Evolutionary conservation across 2,329 filamentous ascomycete genomes (phyloP).

Genomic region (Aspergillus alliaceus): DNA sequence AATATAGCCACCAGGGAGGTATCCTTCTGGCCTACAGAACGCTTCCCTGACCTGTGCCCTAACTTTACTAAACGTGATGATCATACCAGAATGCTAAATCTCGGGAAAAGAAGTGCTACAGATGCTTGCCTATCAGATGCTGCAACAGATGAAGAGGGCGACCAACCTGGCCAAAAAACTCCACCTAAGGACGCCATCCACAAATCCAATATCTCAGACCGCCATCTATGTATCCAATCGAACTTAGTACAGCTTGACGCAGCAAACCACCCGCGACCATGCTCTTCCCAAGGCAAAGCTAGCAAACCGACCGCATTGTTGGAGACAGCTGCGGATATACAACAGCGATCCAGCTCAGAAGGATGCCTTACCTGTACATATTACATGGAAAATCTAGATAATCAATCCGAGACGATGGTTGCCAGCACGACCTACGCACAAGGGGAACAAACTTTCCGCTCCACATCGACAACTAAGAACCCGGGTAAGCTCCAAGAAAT

Average conservation of each 20-base stretch:
- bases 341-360: background rate
- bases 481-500: background rate
- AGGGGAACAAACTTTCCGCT: background rate
- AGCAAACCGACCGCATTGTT: background rate
- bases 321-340: background rate
- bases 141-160: slow-evolving; percentile 21
- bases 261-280: background rate
- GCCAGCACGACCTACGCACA: background rate
- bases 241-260: background rate
- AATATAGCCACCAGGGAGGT: background rate
- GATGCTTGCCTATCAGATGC: slow-evolving; percentile 30
- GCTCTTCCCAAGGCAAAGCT: background rate
- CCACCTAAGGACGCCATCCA: background rate
- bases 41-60: background rate
- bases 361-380: background rate
- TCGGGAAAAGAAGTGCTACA: slow-evolving; percentile 28
- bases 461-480: background rate
- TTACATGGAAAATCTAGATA: background rate
- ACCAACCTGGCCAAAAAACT: background rate
- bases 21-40: background rate
- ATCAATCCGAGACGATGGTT: background rate
- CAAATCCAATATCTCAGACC: background rate
- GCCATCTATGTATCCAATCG: background rate
- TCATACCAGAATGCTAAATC: slow-evolving; percentile 5
- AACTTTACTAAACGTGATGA: slow-evolving; percentile 1